These are phyloP conservation scores for Trypanosoma conorhini DNA, from an alignment of 208 protist species.

Conservation along the genomic window DNA sequence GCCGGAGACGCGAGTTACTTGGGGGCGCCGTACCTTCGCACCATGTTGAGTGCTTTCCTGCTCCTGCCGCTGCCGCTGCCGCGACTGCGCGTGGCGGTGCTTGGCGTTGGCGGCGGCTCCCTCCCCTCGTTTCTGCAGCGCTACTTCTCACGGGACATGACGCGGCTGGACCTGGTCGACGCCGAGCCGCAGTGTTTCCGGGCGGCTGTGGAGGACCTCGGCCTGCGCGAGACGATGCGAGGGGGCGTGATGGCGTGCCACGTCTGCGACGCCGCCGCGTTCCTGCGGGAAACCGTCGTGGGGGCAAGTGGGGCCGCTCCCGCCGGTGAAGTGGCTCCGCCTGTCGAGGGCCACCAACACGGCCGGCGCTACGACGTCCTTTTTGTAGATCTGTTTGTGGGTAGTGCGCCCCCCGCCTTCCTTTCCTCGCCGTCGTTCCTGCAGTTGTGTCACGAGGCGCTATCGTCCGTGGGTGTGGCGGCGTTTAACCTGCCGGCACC, in stretches of 20 bases:
- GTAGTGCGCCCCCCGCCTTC: constrained; percentile 49
- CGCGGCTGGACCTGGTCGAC: constrained; percentile 75
- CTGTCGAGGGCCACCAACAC: background rate
- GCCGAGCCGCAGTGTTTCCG: constrained; percentile 71
- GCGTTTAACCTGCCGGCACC: constrained; percentile 76
- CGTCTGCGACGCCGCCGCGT: constrained; percentile 43
- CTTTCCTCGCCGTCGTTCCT: constrained; percentile 59
- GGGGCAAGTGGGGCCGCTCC: background rate
- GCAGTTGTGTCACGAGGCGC: constrained; percentile 38
- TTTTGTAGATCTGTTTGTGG: constrained; percentile 85
- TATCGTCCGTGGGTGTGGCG: constrained; percentile 69
- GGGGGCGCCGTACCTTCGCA: constrained; percentile 75
- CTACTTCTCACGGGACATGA: constrained; percentile 55
- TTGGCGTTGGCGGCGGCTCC: constrained; percentile 81
- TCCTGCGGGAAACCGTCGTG: constrained; percentile 25
- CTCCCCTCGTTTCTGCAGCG: constrained; percentile 76
- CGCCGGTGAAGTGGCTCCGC: background rate
- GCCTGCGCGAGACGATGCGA: constrained; percentile 49
- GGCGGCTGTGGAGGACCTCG: constrained; percentile 75
- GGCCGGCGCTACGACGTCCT: constrained; percentile 56
- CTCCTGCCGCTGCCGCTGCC: constrained; percentile 50
- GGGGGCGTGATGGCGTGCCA: constrained; percentile 44
- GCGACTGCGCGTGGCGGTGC: constrained; percentile 60
- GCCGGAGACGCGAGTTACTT: constrained; percentile 62
- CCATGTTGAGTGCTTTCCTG: constrained; percentile 71